A percentile compares a stretch with the other conserved stretches of the same genome.
These are phyloP conservation scores for Crepidotus variabilis DNA, from an alignment of 768 basidiomycete species.

Conservation along the genomic window DNA sequence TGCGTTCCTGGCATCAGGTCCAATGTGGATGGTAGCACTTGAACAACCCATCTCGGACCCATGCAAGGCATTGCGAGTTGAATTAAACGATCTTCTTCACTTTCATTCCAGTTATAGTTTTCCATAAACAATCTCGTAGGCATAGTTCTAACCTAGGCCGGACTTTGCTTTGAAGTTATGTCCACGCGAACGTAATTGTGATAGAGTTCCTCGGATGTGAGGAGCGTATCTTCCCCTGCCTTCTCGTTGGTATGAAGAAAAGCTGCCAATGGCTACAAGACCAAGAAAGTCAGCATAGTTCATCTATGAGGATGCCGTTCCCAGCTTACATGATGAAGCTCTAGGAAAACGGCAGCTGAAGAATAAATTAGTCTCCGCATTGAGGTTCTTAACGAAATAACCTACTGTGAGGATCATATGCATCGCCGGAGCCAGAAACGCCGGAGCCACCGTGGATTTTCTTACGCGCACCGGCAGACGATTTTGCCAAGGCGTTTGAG, in stretches of 20 bases:
- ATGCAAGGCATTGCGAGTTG: too few species aligned
- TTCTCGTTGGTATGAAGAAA: slow-evolving; percentile 59
- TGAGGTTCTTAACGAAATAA: slow-evolving; percentile 5
- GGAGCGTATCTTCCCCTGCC: slow-evolving; percentile 57
- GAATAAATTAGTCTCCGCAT: background rate
- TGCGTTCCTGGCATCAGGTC: too few species aligned
- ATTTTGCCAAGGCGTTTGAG: slow-evolving; percentile 50
- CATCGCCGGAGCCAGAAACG: slow-evolving; percentile 45
- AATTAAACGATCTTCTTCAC: too few species aligned
- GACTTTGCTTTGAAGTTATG: too few species aligned
- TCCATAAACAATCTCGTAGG: too few species aligned
- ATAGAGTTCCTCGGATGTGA: slow-evolving; percentile 70
- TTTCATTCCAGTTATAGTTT: too few species aligned
- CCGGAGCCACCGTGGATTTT: slow-evolving; percentile 77
- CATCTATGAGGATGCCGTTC: background rate
- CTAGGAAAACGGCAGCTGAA: slow-evolving; percentile 60
- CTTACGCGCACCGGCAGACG: slow-evolving; percentile 54
- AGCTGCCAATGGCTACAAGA: slow-evolving; percentile 51
- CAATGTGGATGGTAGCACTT: too few species aligned
- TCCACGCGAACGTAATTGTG: slow-evolving; percentile 66
- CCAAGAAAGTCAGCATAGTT: slow-evolving; percentile 3
- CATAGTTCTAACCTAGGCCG: too few species aligned
- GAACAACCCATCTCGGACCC: too few species aligned
- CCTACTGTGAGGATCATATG: slow-evolving; percentile 58
- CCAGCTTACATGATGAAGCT: slow-evolving; percentile 57